Base-by-base conservation (phyloP, 2,329 filamentous ascomycete species). In the Diaporthe ilicicola region DNA sequence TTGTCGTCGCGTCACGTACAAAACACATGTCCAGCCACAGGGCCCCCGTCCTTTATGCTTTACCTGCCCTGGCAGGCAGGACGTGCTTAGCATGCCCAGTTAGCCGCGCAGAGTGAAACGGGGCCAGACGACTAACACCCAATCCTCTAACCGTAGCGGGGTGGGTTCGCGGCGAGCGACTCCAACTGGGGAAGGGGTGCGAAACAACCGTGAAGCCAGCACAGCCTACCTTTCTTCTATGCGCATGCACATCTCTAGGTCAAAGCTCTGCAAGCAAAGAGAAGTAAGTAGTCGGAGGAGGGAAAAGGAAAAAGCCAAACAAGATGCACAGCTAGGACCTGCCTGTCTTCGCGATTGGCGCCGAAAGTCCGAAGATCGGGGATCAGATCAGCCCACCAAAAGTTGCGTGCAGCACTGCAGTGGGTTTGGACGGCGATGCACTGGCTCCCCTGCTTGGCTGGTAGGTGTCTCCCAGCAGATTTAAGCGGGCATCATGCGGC, bases 31-130 rank as follows among this genome's bases (percentile, higher is more conserved):
- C 39, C 56, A 19, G 27, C 56, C 24, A 48, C 42, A 27, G 56
- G 37, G 4, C 32, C 56, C 42, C 32, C 27, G 56, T 48, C 56
- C 19, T 62, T 62, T 34, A 62, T 64, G 59, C 59, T 37, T 64
- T 64, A 64, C 22, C 59, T n/a, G 59, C 59, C 44, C 29, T 27
- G 48, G 42, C 59, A 37, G 37, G 44, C 29, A 37, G 59, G 19
- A 48, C n/a, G 44, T 24, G 44, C n/a, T 29, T 64, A 44, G 59
- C 59, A 29, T n/a, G 59, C 44, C 44, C 44, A 64, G 59, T 48
- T 48, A 62, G 59, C 44, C 59, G 59, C 59, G 59, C 27, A 64
- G 29, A 37, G 59, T 64, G 59, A 64, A 64, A 64, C 59, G 59
- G 29, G 59, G 29, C 44, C 27, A 32, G 59, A 64, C 44, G 29